These are phyloP conservation scores for Boletellus emodensis DNA, from an alignment of 768 basidiomycete genomes.

Conservation along the genomic window DNA sequence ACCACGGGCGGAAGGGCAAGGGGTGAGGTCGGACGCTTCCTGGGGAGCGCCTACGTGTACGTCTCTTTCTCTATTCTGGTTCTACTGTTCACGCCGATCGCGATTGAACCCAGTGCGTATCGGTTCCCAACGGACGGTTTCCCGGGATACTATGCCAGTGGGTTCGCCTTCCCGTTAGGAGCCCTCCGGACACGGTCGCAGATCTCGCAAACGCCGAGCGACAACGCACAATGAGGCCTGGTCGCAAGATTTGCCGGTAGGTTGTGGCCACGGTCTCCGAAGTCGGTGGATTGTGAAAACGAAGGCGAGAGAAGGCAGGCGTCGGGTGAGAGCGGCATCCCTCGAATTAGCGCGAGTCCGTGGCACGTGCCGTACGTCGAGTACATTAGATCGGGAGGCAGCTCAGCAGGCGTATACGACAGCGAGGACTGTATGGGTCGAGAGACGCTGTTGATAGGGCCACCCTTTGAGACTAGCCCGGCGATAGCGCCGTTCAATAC, in stretches of 20 bases:
- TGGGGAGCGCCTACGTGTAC: constrained; percentile 32
- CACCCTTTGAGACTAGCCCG: too few species aligned
- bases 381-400: constrained; percentile 51
- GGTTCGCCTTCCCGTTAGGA: constrained; percentile 28
- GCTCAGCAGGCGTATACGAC: constrained; percentile 56
- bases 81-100: background rate
- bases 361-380: constrained; percentile 69
- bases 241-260: too few species aligned
- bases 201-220: constrained; percentile 27
- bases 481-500: too few species aligned
- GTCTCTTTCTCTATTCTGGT: background rate
- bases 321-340: too few species aligned
- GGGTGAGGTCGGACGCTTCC: too few species aligned
- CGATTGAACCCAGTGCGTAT: constrained; percentile 21
- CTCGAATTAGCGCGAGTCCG: constrained; percentile 76
- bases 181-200: constrained; percentile 26
- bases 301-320: too few species aligned
- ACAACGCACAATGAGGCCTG: constrained; percentile 24
- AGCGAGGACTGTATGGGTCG: constrained; percentile 19
- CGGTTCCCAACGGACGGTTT: constrained; percentile 30
- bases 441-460: background rate
- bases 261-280: too few species aligned
- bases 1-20: too few species aligned
- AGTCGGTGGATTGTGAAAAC: too few species aligned
- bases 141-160: constrained; percentile 31